phyloP scores from a whole-genome alignment of 768 basidiomycete genomes.

The Trametes coccinea region DNA sequence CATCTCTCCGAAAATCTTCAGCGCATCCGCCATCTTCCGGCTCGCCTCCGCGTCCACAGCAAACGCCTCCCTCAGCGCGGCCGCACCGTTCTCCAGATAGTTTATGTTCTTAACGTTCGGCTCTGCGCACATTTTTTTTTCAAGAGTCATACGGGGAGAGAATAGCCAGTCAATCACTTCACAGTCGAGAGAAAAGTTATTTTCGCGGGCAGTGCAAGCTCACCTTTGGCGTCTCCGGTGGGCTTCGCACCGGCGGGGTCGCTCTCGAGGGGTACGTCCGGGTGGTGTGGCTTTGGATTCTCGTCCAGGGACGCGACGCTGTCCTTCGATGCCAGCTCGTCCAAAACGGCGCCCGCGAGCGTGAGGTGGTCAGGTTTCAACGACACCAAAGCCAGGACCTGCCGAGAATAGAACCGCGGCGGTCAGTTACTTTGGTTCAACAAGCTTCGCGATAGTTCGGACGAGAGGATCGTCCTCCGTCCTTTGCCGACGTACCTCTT shows the following conservation, averaged over 20 bases:
- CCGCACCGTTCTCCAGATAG: slow-evolving; percentile 39
- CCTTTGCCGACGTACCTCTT: slow-evolving; percentile 32
- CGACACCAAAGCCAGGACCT: slow-evolving; percentile 45
- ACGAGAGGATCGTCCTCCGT: not conserved
- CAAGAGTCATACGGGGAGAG: not conserved
- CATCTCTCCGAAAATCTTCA: slow-evolving; percentile 44
- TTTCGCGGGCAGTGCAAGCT: no score
- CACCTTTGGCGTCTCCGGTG: slow-evolving; percentile 2
- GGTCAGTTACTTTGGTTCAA: not conserved
- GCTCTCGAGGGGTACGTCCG: slow-evolving; percentile 3
- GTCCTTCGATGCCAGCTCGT: slow-evolving; percentile 34
- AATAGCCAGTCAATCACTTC: no score
- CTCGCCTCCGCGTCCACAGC: slow-evolving; percentile 39
- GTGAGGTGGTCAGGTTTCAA: slow-evolving; percentile 47
- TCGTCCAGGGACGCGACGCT: not conserved
- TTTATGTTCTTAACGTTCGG: slow-evolving; percentile 27
- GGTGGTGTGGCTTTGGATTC: slow-evolving; percentile 11
- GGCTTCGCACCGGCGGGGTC: not conserved
- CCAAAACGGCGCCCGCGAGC: slow-evolving; percentile 42
- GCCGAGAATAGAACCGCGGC: not conserved
- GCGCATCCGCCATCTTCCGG: slow-evolving; percentile 47
- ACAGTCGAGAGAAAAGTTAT: no score
- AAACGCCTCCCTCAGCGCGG: slow-evolving; percentile 39
- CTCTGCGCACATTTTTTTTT: not conserved
- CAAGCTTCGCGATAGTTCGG: not conserved